Percentiles rank a stretch among this genome's conserved stretches.
Evolutionary conservation across 345 rosid genomes (phyloP).

Genomic region (Ricinus communis): DNA sequence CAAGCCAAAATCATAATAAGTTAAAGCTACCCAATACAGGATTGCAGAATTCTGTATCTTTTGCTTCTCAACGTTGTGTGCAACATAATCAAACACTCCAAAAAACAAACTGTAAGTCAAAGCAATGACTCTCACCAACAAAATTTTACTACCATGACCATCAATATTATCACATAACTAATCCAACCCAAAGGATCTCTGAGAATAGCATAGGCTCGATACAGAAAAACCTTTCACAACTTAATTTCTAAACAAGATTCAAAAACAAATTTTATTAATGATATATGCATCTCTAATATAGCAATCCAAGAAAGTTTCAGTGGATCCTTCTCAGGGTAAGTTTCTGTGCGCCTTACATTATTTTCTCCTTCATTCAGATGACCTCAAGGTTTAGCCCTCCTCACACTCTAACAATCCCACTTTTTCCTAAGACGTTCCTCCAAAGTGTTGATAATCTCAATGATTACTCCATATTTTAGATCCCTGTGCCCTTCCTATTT

Average conservation of each 20-base stretch:
- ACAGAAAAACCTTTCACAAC: not conserved
- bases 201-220: not conserved
- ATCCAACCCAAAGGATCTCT: not conserved
- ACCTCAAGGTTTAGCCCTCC: not conserved
- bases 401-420: not conserved
- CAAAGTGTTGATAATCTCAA: not conserved
- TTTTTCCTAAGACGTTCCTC: not conserved
- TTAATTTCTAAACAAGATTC: conserved; percentile 2
- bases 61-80: not conserved
- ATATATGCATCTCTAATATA: not conserved
- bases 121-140: not conserved
- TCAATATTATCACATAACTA: not conserved
- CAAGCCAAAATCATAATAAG: not conserved
- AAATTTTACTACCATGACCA: not conserved
- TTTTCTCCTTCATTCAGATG: not conserved
- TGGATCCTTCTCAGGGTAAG: not conserved
- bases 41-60: not conserved
- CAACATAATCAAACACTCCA: not conserved
- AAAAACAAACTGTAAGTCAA: not conserved
- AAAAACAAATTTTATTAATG: not conserved
- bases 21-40: not conserved
- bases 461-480: not conserved
- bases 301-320: not conserved
- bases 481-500: not conserved
- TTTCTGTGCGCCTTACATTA: not conserved